Percentiles rank a stretch among this genome's conserved stretches.
Evolutionary conservation across 495 filamentous ascomycete species (phyloP).

Genomic region (Penicillium verhagenii): DNA sequence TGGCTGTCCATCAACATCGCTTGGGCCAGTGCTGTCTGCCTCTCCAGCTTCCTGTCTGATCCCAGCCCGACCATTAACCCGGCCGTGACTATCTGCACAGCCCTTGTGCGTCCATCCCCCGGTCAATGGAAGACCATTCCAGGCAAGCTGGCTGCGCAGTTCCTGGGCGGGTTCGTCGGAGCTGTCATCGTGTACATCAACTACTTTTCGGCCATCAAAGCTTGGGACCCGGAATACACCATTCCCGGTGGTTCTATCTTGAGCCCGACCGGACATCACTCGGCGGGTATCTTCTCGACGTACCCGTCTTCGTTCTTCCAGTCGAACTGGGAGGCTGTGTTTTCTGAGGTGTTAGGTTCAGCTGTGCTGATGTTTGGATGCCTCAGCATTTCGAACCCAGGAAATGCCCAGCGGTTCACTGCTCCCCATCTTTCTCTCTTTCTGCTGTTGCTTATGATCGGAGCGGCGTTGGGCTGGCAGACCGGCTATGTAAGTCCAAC

Average conservation of each 20-base stretch:
- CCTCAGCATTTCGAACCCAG: conserved; percentile 28
- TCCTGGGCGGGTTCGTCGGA: conserved; percentile 35
- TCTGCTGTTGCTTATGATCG: conserved; percentile 32
- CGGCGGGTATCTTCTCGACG: conserved; percentile 36
- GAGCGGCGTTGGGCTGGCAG: conserved; percentile 36
- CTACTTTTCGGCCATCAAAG: conserved; percentile 34
- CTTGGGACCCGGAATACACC: conserved; percentile 40
- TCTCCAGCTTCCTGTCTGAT: conserved; percentile 29
- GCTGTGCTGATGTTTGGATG: conserved; percentile 36
- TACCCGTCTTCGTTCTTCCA: conserved; percentile 27
- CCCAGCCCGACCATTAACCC: conserved; percentile 36
- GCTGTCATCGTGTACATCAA: conserved; percentile 37
- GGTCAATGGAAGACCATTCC: conserved; percentile 33
- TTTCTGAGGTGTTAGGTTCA: conserved; percentile 31
- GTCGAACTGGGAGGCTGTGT: conserved; percentile 38
- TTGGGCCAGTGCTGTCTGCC: conserved; percentile 34
- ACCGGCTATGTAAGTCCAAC: conserved; percentile 34
- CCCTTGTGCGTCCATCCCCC: conserved; percentile 29
- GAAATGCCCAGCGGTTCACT: conserved; percentile 26
- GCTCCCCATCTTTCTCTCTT: conserved; percentile 33
- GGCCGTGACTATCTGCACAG: conserved; percentile 28
- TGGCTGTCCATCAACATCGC: conserved; percentile 40
- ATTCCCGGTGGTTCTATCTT: conserved; percentile 37
- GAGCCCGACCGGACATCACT: conserved; percentile 34
- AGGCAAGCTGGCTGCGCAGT: conserved; percentile 31